Evolutionary conservation across 2,329 filamentous ascomycete species (phyloP).

Genomic region (Paecilomyces niveus): DNA sequence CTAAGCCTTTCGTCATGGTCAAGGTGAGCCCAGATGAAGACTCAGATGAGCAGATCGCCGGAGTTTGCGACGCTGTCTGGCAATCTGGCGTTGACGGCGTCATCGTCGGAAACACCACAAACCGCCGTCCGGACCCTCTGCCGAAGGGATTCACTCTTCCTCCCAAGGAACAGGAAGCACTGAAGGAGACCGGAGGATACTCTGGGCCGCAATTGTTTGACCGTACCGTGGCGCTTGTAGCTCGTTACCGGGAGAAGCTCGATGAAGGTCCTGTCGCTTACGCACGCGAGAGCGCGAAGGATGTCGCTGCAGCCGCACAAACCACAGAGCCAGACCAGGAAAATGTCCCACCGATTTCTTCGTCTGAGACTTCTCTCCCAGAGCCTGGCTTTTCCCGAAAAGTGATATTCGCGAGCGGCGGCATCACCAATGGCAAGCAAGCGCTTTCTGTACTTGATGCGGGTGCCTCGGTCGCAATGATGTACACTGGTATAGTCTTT

Average conservation of each 20-base stretch:
- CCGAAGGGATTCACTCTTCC: slow-evolving; percentile 61
- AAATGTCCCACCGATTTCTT: slow-evolving; percentile 6
- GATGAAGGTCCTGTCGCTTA: slow-evolving; percentile 41
- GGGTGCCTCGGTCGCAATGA: slow-evolving; percentile 82
- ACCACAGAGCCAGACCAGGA: slow-evolving; percentile 15
- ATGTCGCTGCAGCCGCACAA: slow-evolving; percentile 6
- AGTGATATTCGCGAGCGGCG: slow-evolving; percentile 87
- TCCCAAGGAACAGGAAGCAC: slow-evolving; percentile 56
- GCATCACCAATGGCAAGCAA: slow-evolving; percentile 82
- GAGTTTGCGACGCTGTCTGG: slow-evolving; percentile 80
- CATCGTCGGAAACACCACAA: slow-evolving; percentile 96
- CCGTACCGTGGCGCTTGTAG: slow-evolving; percentile 70
- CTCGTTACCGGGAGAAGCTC: slow-evolving; percentile 65
- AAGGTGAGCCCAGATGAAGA: slow-evolving; percentile 98
- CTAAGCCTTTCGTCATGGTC: slow-evolving; percentile 82
- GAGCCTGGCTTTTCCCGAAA: slow-evolving; percentile 42
- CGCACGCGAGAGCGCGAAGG: slow-evolving; percentile 6
- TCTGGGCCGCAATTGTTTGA: slow-evolving; percentile 86
- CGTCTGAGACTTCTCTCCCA: slow-evolving; percentile 8
- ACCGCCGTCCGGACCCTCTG: slow-evolving; percentile 64
- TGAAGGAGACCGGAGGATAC: slow-evolving; percentile 78
- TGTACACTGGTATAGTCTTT: slow-evolving; percentile 73
- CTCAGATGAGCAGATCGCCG: slow-evolving; percentile 71
- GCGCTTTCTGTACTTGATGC: slow-evolving; percentile 76
- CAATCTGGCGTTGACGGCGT: slow-evolving; percentile 84